phyloP scores from a whole-genome alignment of 1,284 basidiomycete genomes.

The Fistulina hepatica region DNA sequence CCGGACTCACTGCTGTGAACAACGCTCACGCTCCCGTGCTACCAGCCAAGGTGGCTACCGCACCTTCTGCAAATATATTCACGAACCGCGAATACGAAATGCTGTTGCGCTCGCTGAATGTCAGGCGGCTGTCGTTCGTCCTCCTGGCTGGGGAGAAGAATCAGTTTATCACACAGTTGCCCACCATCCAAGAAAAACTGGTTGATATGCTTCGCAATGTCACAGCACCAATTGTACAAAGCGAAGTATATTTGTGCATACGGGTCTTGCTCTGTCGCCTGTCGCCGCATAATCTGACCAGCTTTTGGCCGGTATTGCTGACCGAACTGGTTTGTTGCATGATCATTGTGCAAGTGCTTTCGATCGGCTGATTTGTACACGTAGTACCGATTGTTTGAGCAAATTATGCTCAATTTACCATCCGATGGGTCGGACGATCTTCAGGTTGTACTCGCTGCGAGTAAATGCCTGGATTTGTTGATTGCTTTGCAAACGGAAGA shows the following conservation, averaged over 20 bases:
- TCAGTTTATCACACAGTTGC: slow-evolving; percentile 82
- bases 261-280: slow-evolving; percentile 89
- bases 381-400: slow-evolving; percentile 70
- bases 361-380: slow-evolving; percentile 11
- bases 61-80: slow-evolving; percentile 92
- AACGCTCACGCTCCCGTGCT: slow-evolving; percentile 8
- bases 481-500: slow-evolving; percentile 91
- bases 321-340: slow-evolving; percentile 69
- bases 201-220: slow-evolving; percentile 85
- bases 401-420: slow-evolving; percentile 49
- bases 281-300: slow-evolving; percentile 75
- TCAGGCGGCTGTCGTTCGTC: slow-evolving; percentile 81
- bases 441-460: slow-evolving; percentile 73
- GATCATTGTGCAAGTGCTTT: neutral
- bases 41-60: slow-evolving; percentile 71
- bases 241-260: slow-evolving; percentile 91
- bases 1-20: neutral
- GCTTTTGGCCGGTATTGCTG: slow-evolving; percentile 94
- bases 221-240: slow-evolving; percentile 77
- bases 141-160: slow-evolving; percentile 83
- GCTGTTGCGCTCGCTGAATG: slow-evolving; percentile 76
- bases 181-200: slow-evolving; percentile 91
- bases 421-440: slow-evolving; percentile 77
- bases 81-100: slow-evolving; percentile 93
- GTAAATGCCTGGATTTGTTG: slow-evolving; percentile 90